A percentile compares a stretch with the other conserved stretches of the same genome.
These are phyloP conservation scores for Populus alba DNA, from an alignment of 345 rosid genomes.

Conservation along the genomic window DNA sequence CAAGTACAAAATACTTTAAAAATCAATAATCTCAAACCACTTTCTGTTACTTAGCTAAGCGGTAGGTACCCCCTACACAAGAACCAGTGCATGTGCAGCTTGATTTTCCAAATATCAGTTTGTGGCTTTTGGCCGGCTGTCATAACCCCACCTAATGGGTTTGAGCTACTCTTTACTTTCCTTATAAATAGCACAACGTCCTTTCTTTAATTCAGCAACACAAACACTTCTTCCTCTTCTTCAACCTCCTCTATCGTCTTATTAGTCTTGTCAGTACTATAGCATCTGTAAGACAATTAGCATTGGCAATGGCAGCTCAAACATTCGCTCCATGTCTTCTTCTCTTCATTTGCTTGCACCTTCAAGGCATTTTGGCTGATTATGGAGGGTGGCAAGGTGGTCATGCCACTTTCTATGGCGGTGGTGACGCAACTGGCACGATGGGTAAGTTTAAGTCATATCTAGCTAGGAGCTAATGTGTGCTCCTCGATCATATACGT, in stretches of 20 bases:
- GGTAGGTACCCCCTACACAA: constrained; percentile 17
- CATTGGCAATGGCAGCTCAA: constrained; percentile 23
- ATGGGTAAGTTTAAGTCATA: constrained; percentile 28
- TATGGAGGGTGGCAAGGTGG: constrained; percentile 41
- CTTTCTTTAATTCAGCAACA: neutral
- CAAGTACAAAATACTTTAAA: too few species aligned
- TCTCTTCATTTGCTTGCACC: constrained; percentile 5
- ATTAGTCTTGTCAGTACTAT: neutral
- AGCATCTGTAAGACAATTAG: neutral
- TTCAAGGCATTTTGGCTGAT: constrained; percentile 21
- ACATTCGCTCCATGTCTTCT: constrained; percentile 2
- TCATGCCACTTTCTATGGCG: constrained; percentile 52
- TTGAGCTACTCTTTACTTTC: neutral
- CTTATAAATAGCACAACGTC: constrained; percentile 23
- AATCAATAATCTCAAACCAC: too few species aligned
- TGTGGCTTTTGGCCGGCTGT: constrained; percentile 6
- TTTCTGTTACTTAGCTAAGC: neutral
- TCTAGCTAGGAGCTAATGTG: too few species aligned
- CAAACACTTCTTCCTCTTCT: neutral
- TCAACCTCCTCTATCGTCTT: neutral
- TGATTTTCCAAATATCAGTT: constrained; percentile 1
- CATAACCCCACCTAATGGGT: neutral
- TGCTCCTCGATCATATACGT: too few species aligned
- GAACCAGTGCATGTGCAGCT: constrained; percentile 19
- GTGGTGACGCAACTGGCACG: constrained; percentile 47